These are phyloP conservation scores for Musa schizocarpa DNA, from an alignment of 176 grass and related monocot species.

Conservation along the genomic window DNA sequence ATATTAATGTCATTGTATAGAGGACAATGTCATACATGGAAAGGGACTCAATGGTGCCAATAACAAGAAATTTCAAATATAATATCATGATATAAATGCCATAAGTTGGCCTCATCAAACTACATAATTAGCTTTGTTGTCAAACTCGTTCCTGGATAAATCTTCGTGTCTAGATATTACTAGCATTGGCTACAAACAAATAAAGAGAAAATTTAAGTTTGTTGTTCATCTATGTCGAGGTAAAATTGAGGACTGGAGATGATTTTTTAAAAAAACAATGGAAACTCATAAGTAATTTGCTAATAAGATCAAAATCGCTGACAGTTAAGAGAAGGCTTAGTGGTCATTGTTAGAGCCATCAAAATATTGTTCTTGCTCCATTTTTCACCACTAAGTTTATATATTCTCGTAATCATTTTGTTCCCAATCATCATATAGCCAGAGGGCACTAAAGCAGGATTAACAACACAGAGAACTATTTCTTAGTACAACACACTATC, in stretches of 20 bases:
- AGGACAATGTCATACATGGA: no score
- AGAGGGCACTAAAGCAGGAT: no score
- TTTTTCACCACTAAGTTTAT: no score
- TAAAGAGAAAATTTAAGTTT: neutral
- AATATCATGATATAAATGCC: no score
- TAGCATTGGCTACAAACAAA: neutral
- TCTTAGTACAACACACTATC: neutral
- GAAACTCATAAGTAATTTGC: neutral
- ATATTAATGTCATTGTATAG: no score
- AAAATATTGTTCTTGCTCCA: no score
- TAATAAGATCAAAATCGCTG: neutral
- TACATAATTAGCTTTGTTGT: neutral
- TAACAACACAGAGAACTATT: no score
- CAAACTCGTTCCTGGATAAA: neutral
- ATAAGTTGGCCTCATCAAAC: neutral
- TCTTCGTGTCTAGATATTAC: neutral
- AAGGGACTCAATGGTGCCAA: no score
- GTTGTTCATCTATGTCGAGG: neutral
- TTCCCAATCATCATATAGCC: no score
- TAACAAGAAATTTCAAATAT: no score
- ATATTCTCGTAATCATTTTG: no score
- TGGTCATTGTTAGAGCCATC: neutral
- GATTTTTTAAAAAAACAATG: neutral
- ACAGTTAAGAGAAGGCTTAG: neutral
- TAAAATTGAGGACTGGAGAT: neutral